Base-by-base conservation (phyloP, 2,329 filamentous ascomycete species). In the Arthrobotrys sphaeroides region DNA sequence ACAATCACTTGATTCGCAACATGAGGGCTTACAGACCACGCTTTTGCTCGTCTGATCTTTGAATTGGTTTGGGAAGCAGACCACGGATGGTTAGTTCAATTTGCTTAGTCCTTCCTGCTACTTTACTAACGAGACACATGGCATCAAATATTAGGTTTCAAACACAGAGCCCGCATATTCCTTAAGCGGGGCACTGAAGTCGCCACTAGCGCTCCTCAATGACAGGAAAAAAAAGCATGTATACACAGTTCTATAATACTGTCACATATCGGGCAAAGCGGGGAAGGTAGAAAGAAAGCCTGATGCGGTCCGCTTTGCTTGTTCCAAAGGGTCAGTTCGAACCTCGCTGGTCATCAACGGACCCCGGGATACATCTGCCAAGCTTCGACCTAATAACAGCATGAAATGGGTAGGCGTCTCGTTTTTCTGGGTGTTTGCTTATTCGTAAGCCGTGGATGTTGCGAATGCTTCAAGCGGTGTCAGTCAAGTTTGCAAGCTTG, bases 31-130 rank as follows among this genome's bases (percentile, higher is more conserved):
- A 51, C 57, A 60, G 22, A 53, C 33, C 38, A 31, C 38, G 28
- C 40, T 61, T n/a, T 7, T 28, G 45, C 51, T 67, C 70, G 62
- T 74, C 70, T 68, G 70, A 74, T 74, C 61, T 74, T 68, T 68
- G 28, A 38, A 55, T 55, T 22, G 16, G 31, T 55, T 38, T 38
- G 51, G 28, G n/a, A 53, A 53, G 26, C 47, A 55, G n/a, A 55
- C 51, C 51, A 55, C 18, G 18, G 51, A 38, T 31, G 51, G 51
- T 55, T 55, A 55, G 51, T 55, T 55, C 18, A n/a, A 55, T 55
- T 55, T 38, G 18, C 51, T n/a, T 55, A 55, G 31, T n/a, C 31
- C n/a, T 36, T 16, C 31, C 38, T 55, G 24, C 20, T 55, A 55
- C 51, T 5, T 55, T 38, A 24, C 51, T 55, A 55, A 55, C 31